Conservation (phyloP, 352 stramenopile species). For the Aphanomyces invadans region DNA sequence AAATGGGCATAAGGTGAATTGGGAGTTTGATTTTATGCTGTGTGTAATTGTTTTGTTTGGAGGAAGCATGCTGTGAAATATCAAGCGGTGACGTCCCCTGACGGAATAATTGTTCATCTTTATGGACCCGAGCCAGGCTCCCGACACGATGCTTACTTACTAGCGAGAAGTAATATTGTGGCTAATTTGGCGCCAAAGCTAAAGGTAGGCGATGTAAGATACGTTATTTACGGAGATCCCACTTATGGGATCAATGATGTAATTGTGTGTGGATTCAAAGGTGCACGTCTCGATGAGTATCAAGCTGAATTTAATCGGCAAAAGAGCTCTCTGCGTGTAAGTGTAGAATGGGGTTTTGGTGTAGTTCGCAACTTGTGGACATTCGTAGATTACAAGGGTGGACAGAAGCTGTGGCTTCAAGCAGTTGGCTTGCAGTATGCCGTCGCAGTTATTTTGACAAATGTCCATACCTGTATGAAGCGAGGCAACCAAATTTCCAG, state of each 20-base stretch:
- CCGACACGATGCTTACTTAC: background rate
- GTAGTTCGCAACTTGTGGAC: conserved; percentile 11
- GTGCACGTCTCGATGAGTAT: background rate
- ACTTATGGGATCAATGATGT: background rate
- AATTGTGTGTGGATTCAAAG: conserved; percentile 3
- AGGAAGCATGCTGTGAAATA: background rate
- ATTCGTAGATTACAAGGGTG: conserved; percentile 3
- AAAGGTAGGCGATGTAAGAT: background rate
- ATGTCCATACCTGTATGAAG: conserved; percentile 4
- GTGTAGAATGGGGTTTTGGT: conserved; percentile 20
- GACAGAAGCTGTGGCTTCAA: conserved; percentile 12
- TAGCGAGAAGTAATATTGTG: background rate
- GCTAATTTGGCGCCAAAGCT: background rate
- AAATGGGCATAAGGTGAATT: background rate
- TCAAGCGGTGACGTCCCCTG: background rate
- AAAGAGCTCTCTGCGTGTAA: background rate
- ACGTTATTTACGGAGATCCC: background rate
- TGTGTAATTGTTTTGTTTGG: background rate
- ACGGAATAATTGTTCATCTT: background rate
- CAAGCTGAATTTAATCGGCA: conserved; percentile 15
- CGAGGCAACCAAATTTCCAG: conserved; percentile 1
- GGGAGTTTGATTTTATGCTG: background rate
- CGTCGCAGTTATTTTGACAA: conserved; percentile 14
- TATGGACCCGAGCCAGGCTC: conserved; percentile 2
- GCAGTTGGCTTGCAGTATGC: conserved; percentile 16